Evolutionary conservation across 108 stramenopile species (phyloP).

Genomic region (Fragilaria radians): DNA sequence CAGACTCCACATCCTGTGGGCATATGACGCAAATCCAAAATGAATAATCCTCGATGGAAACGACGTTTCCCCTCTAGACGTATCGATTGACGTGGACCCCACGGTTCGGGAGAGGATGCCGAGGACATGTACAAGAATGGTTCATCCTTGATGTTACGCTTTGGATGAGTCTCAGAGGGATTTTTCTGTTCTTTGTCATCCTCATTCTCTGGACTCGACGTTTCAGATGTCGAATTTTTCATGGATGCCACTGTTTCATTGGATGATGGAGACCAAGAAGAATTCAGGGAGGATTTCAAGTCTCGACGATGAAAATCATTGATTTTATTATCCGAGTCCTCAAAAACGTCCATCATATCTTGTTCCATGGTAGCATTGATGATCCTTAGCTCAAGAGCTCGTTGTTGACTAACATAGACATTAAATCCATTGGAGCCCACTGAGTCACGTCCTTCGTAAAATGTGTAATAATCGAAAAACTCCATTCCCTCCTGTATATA

Average conservation of each 20-base stretch:
- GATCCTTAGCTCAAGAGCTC: slow-evolving; percentile 44
- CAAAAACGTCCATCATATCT: slow-evolving; percentile 29
- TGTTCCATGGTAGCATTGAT: slow-evolving; percentile 42
- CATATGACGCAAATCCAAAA: slow-evolving; percentile 72
- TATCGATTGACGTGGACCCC: slow-evolving; percentile 66
- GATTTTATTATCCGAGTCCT: background rate
- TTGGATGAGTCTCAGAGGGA: background rate
- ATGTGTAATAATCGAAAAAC: slow-evolving; percentile 68
- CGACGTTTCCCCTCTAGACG: slow-evolving; percentile 70
- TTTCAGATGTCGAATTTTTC: background rate
- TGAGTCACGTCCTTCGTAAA: slow-evolving; percentile 78
- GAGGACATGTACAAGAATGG: slow-evolving; percentile 78
- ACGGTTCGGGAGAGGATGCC: slow-evolving; percentile 50
- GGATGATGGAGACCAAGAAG: background rate
- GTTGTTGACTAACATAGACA: slow-evolving; percentile 44
- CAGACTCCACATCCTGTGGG: slow-evolving; percentile 84
- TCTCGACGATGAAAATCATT: too few species aligned
- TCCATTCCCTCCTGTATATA: slow-evolving; percentile 45
- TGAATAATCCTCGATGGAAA: slow-evolving; percentile 77
- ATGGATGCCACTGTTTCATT: too few species aligned
- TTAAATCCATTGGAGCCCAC: slow-evolving; percentile 72
- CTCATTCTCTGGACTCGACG: slow-evolving; percentile 21
- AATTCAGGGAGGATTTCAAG: too few species aligned
- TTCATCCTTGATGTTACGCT: slow-evolving; percentile 17
- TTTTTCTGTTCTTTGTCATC: slow-evolving; percentile 10